Base-by-base conservation (phyloP, 2,329 filamentous ascomycete genomes). In the Phoma sp. region DNA sequence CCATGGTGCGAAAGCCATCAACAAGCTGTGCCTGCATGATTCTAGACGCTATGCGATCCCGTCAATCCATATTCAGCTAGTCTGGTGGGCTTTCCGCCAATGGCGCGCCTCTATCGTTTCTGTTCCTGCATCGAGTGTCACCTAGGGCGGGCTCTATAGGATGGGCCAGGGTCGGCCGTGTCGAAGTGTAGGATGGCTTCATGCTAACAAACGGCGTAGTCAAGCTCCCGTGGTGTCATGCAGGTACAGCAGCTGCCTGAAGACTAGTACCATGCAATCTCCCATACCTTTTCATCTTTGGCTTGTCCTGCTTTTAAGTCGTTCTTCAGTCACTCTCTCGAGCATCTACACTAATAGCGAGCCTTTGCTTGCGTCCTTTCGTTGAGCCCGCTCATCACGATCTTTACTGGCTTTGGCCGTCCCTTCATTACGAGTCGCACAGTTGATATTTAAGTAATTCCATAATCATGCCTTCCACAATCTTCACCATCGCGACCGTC, bases 351-450 rank as follows among this genome's bases (percentile, higher is more conserved):
- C 39, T 68, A 68, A 67, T 71, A 65, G 74, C 70, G 65, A 66
- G 69, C 63, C 25, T 74, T 78, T 72, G 79, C 82, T 81, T 83
- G 81, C 81, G 82, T 85, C 80, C 82, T 75, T 74, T 85, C 82
- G 54, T 82, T 84, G 67, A 68, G 63, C 61, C 51, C 57, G 61
- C 60, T 74, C 74, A 67, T 69, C 73, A 72, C 72, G 61, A 65
- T 74, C 73, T 67, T 72, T 75, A 67, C 66, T 70, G 74, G 74
- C 74, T 55, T 68, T 60, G 59, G 72, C 71, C 72, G 69, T 69
- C 76, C 75, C 68, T 68, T 76, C 70, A 56, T 67, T 72, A 49
- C 64, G 67, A 73, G 67, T 66, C 62, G 51, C 55, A 51, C 32
- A 39, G 49, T 58, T 57, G 57, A 58, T 62, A 64, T 61, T 45